Percentiles rank a stretch among this genome's conserved stretches.
Evolutionary conservation across 2,329 filamentous ascomycete genomes (phyloP).

Genomic region (Cladosporium velox): DNA sequence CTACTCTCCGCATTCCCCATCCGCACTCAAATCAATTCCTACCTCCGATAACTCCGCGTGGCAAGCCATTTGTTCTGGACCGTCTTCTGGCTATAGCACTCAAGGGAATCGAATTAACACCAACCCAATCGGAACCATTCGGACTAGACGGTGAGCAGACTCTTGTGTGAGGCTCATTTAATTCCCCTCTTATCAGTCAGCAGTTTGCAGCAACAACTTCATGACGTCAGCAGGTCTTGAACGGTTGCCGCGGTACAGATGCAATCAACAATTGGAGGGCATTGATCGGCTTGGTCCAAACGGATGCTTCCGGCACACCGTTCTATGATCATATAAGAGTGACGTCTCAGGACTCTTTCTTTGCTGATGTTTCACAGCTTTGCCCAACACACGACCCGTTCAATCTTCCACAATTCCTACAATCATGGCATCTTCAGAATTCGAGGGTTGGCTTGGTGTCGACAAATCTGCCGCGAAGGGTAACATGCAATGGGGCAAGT

Average conservation of each 20-base stretch:
- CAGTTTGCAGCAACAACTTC: not conserved
- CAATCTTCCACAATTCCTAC: not conserved
- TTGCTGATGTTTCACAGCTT: not conserved
- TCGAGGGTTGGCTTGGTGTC: conserved; percentile 60
- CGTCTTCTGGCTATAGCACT: not conserved
- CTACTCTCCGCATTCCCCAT: not conserved
- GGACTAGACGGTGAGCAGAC: not conserved
- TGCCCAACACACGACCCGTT: not conserved
- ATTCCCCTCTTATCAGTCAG: not conserved
- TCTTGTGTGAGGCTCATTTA: not conserved
- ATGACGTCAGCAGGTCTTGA: not conserved
- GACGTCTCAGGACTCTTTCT: not conserved
- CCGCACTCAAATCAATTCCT: not conserved
- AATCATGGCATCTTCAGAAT: conserved; percentile 39
- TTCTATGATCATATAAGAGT: not conserved
- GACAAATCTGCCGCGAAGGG: conserved; percentile 52
- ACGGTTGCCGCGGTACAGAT: not conserved
- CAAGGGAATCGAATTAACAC: not conserved
- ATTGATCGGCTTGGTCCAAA: not conserved
- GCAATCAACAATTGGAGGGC: no score
- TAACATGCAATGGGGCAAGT: conserved; percentile 57
- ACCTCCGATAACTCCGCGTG: not conserved
- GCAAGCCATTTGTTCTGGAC: not conserved
- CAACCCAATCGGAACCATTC: not conserved
- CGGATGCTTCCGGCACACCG: not conserved